These are phyloP conservation scores for Candida dajiaensis DNA, from an alignment of 805 yeast species.

Conservation along the genomic window DNA sequence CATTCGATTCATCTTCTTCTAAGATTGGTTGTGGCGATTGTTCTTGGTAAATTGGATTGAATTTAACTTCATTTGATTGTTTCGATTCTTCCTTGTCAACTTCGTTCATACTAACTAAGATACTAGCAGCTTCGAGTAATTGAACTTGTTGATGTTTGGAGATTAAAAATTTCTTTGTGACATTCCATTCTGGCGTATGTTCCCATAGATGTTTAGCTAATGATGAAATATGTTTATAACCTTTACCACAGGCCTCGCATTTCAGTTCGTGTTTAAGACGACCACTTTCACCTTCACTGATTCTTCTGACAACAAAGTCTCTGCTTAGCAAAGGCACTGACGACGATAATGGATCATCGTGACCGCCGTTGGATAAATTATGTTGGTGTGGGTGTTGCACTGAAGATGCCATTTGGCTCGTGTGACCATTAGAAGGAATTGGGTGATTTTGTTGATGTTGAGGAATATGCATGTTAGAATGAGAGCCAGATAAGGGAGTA, in stretches of 20 bases:
- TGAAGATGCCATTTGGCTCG: constrained; percentile 2
- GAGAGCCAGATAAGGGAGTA: constrained; percentile 19
- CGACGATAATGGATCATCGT: constrained; percentile 11
- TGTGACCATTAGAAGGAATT: constrained; percentile 1
- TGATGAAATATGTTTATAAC: constrained; percentile 84
- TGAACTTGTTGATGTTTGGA: constrained; percentile 28
- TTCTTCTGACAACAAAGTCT: constrained; percentile 76
- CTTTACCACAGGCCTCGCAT: constrained; percentile 90
- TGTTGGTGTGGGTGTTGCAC: constrained; percentile 5
- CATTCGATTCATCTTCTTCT: constrained; percentile 5
- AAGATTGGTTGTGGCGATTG: constrained; percentile 10
- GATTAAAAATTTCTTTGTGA: constrained; percentile 71
- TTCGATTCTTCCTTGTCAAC: constrained; percentile 2
- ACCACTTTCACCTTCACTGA: constrained; percentile 83
- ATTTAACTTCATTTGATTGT: constrained; percentile 2
- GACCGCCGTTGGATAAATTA: background rate
- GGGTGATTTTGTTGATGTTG: constrained; percentile 8
- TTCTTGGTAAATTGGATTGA: constrained; percentile 13
- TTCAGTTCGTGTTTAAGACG: constrained; percentile 76
- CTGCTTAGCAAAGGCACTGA: constrained; percentile 42
- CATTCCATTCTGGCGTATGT: constrained; percentile 92
- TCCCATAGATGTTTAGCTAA: constrained; percentile 89
- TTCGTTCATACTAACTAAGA: constrained; percentile 21
- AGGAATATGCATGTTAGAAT: constrained; percentile 12
- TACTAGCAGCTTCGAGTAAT: constrained; percentile 22